These are phyloP conservation scores for Aspergillus pseudoterreus DNA, from an alignment of 2,329 filamentous ascomycete genomes.

Conservation along the genomic window DNA sequence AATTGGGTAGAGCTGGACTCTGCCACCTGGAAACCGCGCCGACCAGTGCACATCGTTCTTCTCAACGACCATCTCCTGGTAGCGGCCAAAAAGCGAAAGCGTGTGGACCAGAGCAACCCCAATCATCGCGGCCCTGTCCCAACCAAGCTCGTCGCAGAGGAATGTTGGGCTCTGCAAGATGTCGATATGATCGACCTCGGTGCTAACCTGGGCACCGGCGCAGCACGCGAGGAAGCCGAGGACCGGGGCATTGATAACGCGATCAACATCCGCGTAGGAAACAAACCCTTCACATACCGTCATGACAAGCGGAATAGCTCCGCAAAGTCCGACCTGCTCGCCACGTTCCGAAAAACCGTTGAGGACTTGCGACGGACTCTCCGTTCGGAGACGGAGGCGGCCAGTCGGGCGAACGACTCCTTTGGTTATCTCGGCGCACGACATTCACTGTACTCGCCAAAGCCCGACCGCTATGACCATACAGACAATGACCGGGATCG, in stretches of 20 bases:
- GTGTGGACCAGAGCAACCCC: constrained; percentile 60
- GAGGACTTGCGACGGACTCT: constrained; percentile 85
- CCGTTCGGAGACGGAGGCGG: constrained; percentile 82
- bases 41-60: constrained; percentile 86
- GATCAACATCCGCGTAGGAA: constrained; percentile 83
- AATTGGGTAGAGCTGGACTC: constrained; percentile 96
- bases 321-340: constrained; percentile 76
- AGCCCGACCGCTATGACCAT: constrained; percentile 74
- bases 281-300: constrained; percentile 91
- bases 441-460: constrained; percentile 68
- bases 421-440: constrained; percentile 81
- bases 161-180: constrained; percentile 90
- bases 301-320: constrained; percentile 75
- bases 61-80: constrained; percentile 93
- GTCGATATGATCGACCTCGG: constrained; percentile 90
- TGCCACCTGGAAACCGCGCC: constrained; percentile 89
- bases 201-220: constrained; percentile 38
- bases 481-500: constrained; percentile 73
- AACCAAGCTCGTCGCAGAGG: constrained; percentile 83
- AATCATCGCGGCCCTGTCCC: constrained; percentile 44
- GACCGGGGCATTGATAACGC: constrained; percentile 70
- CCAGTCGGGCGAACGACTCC: constrained; percentile 77
- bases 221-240: constrained; percentile 40
- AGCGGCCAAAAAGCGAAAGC: constrained; percentile 88
- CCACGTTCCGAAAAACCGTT: constrained; percentile 87